Percentiles rank a stretch among this genome's conserved stretches.
Conservation (phyloP, 2,329 filamentous ascomycete species). For the Hortaea sp. region DNA sequence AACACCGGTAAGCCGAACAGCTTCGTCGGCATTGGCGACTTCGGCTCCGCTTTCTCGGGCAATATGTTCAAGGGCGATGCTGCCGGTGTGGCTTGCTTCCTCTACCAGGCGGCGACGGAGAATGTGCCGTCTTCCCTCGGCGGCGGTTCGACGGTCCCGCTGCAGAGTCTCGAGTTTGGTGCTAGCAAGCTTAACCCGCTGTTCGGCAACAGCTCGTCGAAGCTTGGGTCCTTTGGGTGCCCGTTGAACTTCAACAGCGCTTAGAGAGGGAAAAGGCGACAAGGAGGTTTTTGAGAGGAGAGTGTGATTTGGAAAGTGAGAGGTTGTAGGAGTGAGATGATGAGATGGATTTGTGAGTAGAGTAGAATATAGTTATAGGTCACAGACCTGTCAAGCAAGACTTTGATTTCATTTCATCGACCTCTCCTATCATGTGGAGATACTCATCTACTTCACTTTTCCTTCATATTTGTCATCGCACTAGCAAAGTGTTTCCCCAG, state of each 20-base stretch:
- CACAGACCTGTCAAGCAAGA: no score
- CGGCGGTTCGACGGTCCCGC: constrained; percentile 1
- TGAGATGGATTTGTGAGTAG: no score
- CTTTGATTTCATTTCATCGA: no score
- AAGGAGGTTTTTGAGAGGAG: no score
- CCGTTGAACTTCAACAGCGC: neutral
- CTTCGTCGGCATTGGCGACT: constrained; percentile 24
- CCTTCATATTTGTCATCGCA: no score
- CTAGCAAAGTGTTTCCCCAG: no score
- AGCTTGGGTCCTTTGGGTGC: neutral
- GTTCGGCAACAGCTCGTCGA: neutral
- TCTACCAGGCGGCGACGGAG: constrained; percentile 32
- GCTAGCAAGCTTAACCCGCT: neutral
- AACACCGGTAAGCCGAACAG: constrained; percentile 30
- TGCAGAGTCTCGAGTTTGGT: neutral
- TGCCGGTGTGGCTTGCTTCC: constrained; percentile 26
- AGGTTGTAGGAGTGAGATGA: no score
- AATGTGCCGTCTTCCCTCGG: constrained; percentile 10
- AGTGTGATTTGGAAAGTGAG: no score
- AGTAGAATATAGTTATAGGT: no score
- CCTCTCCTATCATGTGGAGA: no score
- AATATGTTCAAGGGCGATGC: constrained; percentile 25
- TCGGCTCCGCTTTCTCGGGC: constrained; percentile 26
- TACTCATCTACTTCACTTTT: no score
- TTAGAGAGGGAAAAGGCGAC: neutral